Percentiles rank a stretch among this genome's conserved stretches.
These are phyloP conservation scores for Phaeoacremonium minimum DNA, from an alignment of 2,329 filamentous ascomycete species.

Conservation along the genomic window DNA sequence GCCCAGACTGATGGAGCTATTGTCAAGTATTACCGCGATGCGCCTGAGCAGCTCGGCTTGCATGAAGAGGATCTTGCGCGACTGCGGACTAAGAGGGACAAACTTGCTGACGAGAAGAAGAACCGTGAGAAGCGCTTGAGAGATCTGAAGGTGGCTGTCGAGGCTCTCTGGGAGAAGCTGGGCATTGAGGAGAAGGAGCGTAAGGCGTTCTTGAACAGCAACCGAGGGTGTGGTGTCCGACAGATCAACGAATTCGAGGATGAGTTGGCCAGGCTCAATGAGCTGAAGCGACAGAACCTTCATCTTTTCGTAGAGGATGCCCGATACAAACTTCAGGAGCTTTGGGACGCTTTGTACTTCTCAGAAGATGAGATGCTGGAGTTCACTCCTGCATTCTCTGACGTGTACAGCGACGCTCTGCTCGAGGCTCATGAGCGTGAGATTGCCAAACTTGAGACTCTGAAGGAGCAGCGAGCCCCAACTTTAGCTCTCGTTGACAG, in stretches of 20 bases:
- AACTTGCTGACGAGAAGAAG: slow-evolving; percentile 83
- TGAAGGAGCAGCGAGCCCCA: slow-evolving; percentile 84
- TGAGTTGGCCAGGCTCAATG: slow-evolving; percentile 79
- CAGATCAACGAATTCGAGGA: slow-evolving; percentile 96
- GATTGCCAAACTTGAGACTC: slow-evolving; percentile 72
- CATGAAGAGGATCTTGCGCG: slow-evolving; percentile 80
- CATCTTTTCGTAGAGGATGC: slow-evolving; percentile 96
- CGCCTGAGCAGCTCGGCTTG: slow-evolving; percentile 89
- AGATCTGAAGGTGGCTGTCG: slow-evolving; percentile 74
- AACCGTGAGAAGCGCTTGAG: slow-evolving; percentile 65
- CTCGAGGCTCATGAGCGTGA: slow-evolving; percentile 93
- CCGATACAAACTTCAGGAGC: slow-evolving; percentile 81
- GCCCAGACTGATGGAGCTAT: slow-evolving; percentile 85
- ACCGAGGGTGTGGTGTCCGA: slow-evolving; percentile 85
- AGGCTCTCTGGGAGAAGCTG: slow-evolving; percentile 83
- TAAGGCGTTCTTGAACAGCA: slow-evolving; percentile 79
- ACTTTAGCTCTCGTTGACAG: slow-evolving; percentile 78
- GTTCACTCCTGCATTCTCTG: slow-evolving; percentile 93
- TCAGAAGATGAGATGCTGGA: slow-evolving; percentile 99
- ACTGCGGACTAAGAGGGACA: slow-evolving; percentile 72
- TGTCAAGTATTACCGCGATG: slow-evolving; percentile 82
- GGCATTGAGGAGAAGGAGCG: slow-evolving; percentile 78
- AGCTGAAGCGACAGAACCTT: slow-evolving; percentile 91
- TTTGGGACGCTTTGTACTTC: slow-evolving; percentile 93
- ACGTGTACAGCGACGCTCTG: slow-evolving; percentile 93